A percentile compares a stretch with the other conserved stretches of the same genome.
phyloP scores from a whole-genome alignment of 352 stramenopile species.

The Paralagenidium karlingii region DNA sequence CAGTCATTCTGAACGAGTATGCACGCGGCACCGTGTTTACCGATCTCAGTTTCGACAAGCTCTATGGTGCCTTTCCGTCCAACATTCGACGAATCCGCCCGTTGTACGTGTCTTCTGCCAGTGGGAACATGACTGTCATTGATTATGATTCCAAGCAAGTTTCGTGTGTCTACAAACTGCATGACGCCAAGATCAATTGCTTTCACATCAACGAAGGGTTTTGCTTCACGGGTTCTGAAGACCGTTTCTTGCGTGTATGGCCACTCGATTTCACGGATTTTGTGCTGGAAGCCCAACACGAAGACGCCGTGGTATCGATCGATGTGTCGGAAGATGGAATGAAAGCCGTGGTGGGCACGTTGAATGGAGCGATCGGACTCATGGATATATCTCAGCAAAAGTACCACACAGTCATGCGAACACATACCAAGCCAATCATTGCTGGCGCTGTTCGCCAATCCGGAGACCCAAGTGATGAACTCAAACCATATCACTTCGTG shows the following conservation, averaged over 20 bases:
- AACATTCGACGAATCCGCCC: constrained; percentile 38
- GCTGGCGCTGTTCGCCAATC: constrained; percentile 14
- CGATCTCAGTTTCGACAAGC: constrained; percentile 69
- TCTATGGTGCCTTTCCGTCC: constrained; percentile 38
- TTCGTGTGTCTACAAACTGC: constrained; percentile 83
- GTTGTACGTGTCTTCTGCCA: constrained; percentile 66
- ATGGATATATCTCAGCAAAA: constrained; percentile 72
- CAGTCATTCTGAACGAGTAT: constrained; percentile 84
- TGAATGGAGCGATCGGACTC: constrained; percentile 67
- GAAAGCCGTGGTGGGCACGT: constrained; percentile 55
- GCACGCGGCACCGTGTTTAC: constrained; percentile 76
- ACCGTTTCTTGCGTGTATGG: constrained; percentile 85
- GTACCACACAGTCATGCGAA: constrained; percentile 73
- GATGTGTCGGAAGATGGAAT: constrained; percentile 73
- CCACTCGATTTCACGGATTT: constrained; percentile 87
- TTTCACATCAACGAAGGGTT: constrained; percentile 83
- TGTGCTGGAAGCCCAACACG: constrained; percentile 83
- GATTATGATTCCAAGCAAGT: constrained; percentile 75
- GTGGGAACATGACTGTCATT: constrained; percentile 66
- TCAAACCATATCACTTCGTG: constrained; percentile 42
- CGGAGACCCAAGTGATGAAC: neutral
- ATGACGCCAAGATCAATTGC: constrained; percentile 73
- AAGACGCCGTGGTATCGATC: constrained; percentile 43
- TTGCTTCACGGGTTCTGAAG: constrained; percentile 77
- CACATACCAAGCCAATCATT: constrained; percentile 44